Base-by-base conservation (phyloP, 768 basidiomycete genomes). In the Candolleomyces eurysporus region DNA sequence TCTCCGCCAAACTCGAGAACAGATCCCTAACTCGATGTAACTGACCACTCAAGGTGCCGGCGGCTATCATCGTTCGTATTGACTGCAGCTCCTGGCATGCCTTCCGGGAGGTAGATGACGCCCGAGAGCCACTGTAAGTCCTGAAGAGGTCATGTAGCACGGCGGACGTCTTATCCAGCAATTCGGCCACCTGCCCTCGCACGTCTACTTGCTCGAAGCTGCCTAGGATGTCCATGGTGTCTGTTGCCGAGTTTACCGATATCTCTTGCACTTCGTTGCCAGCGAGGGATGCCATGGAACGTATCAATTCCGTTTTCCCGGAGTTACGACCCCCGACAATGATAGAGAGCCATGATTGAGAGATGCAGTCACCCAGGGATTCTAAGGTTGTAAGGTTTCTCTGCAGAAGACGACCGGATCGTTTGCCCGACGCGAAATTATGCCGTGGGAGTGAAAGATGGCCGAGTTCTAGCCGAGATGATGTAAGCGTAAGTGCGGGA, bases 151-250 rank as follows among this genome's bases (percentile, higher is more conserved):
- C 60, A 30, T 84, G 78, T 3, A 80, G 61, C 1, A 82, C 62
- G 26, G 63, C 62, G 21, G 84, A 63, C 5, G 81, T 65, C 17
- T 81, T 73, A 32, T 80, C 75, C 11, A 83, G 68, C 10, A 82
- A 60, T 17, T 69, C 67, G 10, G 74, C 57, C 32, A 78, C 62
- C 17, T 79, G 80, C 40, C 77, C 75, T n/a, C 73, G 74, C 42
- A 70, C 58, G 70, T 94, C 91, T 30, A 89, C 85, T 74, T 98
- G 96, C 74, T 99, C 97, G 69, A 98, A 98, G 71, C 92, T 90
- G 39, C 97, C 97, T 48, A 99, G 76, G 39, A 99, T 88, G 73
- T 99, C 97, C 72, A 89, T 88, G 1, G 95, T 92, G 71, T 99
- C 97, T 2, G 92, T 94, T 7, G 92, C 88, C 61, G 83, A 88